Conservation (phyloP, 139 green algal genomes). For the Mesotaenium endlicherianum region DNA sequence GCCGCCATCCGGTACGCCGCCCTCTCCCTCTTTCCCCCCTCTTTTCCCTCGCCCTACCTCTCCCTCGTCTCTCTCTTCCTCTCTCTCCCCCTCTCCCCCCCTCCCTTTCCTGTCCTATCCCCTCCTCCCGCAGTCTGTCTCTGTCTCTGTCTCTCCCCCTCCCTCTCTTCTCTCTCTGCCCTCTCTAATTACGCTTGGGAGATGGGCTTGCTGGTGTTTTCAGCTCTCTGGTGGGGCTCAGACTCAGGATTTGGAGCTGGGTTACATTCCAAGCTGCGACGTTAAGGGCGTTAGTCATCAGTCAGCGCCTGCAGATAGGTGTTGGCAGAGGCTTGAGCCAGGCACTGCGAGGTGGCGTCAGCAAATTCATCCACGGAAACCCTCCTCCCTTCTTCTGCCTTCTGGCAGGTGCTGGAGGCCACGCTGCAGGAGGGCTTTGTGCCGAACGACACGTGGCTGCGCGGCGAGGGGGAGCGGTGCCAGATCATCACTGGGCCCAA, state of each 20-base stretch:
- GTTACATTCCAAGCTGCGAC: too few species aligned
- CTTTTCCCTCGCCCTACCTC: background rate
- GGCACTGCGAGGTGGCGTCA: background rate
- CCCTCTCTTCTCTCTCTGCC: too few species aligned
- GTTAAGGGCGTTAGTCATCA: background rate
- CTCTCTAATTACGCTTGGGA: too few species aligned
- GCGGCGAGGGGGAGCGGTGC: constrained; percentile 20
- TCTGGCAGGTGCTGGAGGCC: constrained; percentile 39
- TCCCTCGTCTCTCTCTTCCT: background rate
- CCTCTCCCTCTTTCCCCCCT: too few species aligned
- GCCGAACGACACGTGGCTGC: constrained; percentile 35
- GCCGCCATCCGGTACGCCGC: constrained; percentile 23
- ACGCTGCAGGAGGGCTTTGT: constrained; percentile 23
- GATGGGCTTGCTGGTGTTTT: too few species aligned
- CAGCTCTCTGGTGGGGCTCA: too few species aligned
- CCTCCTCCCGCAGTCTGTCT: too few species aligned
- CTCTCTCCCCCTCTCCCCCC: too few species aligned
- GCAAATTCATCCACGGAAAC: background rate
- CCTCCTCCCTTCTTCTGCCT: background rate
- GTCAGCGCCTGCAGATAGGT: background rate
- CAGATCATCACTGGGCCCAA: constrained; percentile 52
- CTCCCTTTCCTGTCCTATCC: background rate
- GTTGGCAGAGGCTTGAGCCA: background rate
- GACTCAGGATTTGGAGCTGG: too few species aligned
- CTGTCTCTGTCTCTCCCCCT: too few species aligned